These are phyloP conservation scores for Triangularia setosa DNA, from an alignment of 2,329 filamentous ascomycete genomes.

Conservation along the genomic window DNA sequence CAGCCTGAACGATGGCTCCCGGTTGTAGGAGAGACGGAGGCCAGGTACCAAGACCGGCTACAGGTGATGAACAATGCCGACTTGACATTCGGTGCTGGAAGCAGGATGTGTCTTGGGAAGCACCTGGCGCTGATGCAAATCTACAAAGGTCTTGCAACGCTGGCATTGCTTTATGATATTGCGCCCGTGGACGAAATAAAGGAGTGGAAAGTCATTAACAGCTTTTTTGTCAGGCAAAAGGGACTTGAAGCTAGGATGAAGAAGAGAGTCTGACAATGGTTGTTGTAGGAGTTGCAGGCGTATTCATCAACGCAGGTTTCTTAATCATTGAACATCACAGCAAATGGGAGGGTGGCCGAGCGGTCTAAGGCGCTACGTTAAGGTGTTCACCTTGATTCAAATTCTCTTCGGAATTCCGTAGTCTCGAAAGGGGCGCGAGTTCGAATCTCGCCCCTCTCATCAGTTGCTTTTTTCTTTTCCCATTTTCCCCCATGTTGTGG, in stretches of 20 bases:
- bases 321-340: neutral
- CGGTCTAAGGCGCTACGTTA: neutral
- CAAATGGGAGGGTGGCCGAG: neutral
- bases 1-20: slow-evolving; percentile 44
- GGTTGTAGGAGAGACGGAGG: slow-evolving; percentile 14
- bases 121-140: slow-evolving; percentile 33
- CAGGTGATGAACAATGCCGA: slow-evolving; percentile 34
- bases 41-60: slow-evolving; percentile 25
- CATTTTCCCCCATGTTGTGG: neutral
- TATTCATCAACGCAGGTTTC: neutral
- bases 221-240: slow-evolving; percentile 11
- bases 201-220: slow-evolving; percentile 16
- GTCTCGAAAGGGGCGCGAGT: neutral
- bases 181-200: slow-evolving; percentile 9
- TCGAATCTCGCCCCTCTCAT: neutral
- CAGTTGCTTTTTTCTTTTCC: neutral
- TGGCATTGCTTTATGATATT: slow-evolving; percentile 9
- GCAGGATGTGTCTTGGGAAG: slow-evolving; percentile 33
- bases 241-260: slow-evolving; percentile 5
- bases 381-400: neutral
- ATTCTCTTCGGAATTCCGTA: neutral
- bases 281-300: neutral
- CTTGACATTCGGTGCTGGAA: slow-evolving; percentile 33
- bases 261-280: neutral
- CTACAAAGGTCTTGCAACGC: slow-evolving; percentile 27